Base-by-base conservation (phyloP, 2,329 filamentous ascomycete genomes). In the Bisporella sp. region DNA sequence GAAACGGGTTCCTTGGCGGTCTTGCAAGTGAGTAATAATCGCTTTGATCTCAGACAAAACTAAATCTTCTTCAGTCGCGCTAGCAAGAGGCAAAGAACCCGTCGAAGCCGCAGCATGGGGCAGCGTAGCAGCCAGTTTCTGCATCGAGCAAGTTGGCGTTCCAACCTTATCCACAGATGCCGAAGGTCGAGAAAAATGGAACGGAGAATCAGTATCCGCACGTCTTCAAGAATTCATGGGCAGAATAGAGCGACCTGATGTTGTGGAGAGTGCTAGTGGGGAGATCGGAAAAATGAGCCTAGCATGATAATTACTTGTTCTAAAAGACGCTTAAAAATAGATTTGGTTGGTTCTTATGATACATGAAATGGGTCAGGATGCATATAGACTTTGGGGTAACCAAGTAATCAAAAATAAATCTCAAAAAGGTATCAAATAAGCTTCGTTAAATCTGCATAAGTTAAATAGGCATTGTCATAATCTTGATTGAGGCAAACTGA, bases 81-180 rank as follows among this genome's bases (percentile, higher is more conserved):
- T 85, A 57, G 82, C 74, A 32, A 71, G 85, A 47, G 82, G 79
- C 1, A 73, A 77, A 58, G 63, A 67, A 30, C 72, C 87, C 40
- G 80, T 84, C 53, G 82, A 89, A 60, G 90, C 89, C 5, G 83
- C 87, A 5, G 74, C 80, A 0, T 92, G 85, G 81, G 93, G 84
- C 4, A 85, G 81, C 43, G 77, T 97, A 5, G 85, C 89, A 2
- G 92, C 93, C 6, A 91, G 90, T 62, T 93, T 96, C 67, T 89
- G 89, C 12, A 95, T 99, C 61, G 91, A 99, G 69, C 93, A 99
- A 67, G 83, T 95, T 47, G 92, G 93, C 0, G 80, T 95, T 66
- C 92, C 92, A 0, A 66, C 66, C 1, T 62, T 90, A 9, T 70
- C 65, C 2, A 55, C 42, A 45, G 68, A 74, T 47, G 68, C 66